Base-by-base conservation (phyloP, 139 green algal species). In the Picochlorum sp. region DNA sequence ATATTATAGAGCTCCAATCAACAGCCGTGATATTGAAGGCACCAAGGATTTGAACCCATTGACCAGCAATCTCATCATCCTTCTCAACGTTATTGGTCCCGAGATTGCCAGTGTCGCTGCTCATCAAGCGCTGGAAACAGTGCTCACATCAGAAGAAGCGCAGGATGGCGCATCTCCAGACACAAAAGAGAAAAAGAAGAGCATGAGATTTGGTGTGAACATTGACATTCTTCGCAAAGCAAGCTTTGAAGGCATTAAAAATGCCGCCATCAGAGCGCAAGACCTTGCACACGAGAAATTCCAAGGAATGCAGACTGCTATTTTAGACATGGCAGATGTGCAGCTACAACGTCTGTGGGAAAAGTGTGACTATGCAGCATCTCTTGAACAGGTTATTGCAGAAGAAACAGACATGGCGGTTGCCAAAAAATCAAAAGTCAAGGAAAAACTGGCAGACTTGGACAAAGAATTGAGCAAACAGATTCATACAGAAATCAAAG, bases 31-130 rank as follows among this genome's bases (percentile, higher is more conserved):
- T 41, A 41, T 96, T 79, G 77, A 72, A 4, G 87, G 95, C 45
- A 64, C 74, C 34, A 41, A 41, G 7, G 34, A 41, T 9, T 56
- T 60, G 46, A 96, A 96, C 65, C 89, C 89, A 2, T 66, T 96
- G 44, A 87, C 96, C 81, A 79, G 88, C 2, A 82, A 83, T 74
- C 68, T 95, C 18, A 80, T 78, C 3, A 93, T 93, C 61, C 76
- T 97, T 23, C 76, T 83, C 4, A 47, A 74, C 4, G 78, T 92
- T 65, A 75, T 96, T 58, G 82, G 86, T 6, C 87, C 90, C 6
- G 73, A 73, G 41, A 84, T 97, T 44, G 92, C 86, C 1, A 82
- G 87, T 37, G 87, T 86, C 4, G 87, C 91, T 11, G 92, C 91
- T 3, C 71, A 92, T 49, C 58, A 73, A 3, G 92, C 92, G 6